Evolutionary conservation across 495 filamentous ascomycete species (phyloP).

Genomic region (Diplogelasinospora grovesii): DNA sequence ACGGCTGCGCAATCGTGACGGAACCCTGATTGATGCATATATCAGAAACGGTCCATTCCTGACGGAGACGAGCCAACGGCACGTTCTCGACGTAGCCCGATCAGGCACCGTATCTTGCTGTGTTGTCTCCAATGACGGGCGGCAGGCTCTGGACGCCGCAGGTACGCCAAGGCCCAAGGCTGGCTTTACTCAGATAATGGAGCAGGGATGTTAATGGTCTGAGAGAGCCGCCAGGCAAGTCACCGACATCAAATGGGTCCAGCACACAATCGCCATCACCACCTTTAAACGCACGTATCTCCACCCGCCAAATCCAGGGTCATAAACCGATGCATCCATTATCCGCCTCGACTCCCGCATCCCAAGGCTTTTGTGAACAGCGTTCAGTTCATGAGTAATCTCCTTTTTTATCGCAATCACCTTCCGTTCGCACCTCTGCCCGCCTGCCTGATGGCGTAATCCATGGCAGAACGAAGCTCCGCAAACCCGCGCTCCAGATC

Average conservation of each 20-base stretch:
- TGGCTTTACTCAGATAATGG: not conserved
- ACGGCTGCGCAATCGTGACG: too few relatives aligned
- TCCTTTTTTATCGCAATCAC: not conserved
- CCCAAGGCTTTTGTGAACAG: not conserved
- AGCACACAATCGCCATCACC: constrained; percentile 10
- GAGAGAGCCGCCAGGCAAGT: constrained; percentile 14
- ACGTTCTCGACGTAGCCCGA: not conserved
- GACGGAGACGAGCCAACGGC: too few relatives aligned
- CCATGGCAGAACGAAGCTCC: constrained; percentile 52
- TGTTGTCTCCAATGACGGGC: constrained; percentile 8
- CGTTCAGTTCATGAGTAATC: constrained; percentile 12
- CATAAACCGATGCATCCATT: too few relatives aligned
- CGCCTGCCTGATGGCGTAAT: constrained; percentile 48
- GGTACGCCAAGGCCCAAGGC: not conserved
- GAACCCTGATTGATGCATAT: too few relatives aligned
- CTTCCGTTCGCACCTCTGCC: constrained; percentile 13
- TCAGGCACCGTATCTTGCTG: constrained; percentile 7
- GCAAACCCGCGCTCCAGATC: constrained; percentile 47
- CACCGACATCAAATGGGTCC: constrained; percentile 6
- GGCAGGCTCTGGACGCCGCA: not conserved
- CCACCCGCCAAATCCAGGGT: constrained; percentile 6
- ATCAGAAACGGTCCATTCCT: too few relatives aligned
- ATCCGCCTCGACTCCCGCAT: not conserved
- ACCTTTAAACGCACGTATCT: constrained; percentile 7
- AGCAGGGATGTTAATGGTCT: constrained; percentile 15